Percentiles rank a stretch among this genome's conserved stretches.
phyloP scores from a whole-genome alignment of 2,329 filamentous ascomycete species.

The Fusarium coicis region DNA sequence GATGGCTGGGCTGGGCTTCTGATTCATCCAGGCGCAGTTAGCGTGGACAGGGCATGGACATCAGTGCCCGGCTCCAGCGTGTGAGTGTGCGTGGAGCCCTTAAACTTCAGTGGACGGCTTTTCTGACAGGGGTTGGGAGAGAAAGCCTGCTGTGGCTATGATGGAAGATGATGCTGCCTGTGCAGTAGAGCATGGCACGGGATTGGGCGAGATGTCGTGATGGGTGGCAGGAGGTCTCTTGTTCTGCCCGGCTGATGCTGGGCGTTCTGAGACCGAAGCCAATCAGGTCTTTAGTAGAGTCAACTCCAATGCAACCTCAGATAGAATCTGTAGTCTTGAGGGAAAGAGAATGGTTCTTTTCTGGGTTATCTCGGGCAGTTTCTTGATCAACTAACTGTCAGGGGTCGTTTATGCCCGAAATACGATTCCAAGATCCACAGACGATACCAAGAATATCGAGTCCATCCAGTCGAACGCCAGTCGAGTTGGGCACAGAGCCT shows the following conservation, averaged over 20 bases:
- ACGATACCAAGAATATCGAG: constrained; percentile 1
- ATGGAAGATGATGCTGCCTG: constrained; percentile 37
- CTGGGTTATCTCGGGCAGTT: not conserved
- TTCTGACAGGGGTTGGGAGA: constrained; percentile 15
- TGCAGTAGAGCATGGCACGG: constrained; percentile 27
- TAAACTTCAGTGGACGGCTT: constrained; percentile 17
- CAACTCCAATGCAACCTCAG: constrained; percentile 24
- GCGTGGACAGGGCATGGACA: not conserved
- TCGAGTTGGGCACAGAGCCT: constrained; percentile 28
- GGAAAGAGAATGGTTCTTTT: not conserved
- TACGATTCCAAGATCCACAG: constrained; percentile 7
- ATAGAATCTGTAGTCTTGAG: not conserved
- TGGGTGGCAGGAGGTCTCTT: constrained; percentile 37
- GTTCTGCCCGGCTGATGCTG: constrained; percentile 40
- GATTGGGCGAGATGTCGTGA: constrained; percentile 30
- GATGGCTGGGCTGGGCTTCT: constrained; percentile 32
- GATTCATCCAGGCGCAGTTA: constrained; percentile 3
- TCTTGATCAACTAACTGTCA: not conserved
- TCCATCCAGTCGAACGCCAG: not conserved
- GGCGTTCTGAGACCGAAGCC: constrained; percentile 11
- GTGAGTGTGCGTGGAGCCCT: constrained; percentile 30
- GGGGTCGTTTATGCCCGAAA: constrained; percentile 10
- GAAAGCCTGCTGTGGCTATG: constrained; percentile 38
- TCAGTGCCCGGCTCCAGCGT: constrained; percentile 12
- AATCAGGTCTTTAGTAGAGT: constrained; percentile 21